These are phyloP conservation scores for Starmerella bombi DNA, from an alignment of 805 yeast genomes.

Conservation along the genomic window DNA sequence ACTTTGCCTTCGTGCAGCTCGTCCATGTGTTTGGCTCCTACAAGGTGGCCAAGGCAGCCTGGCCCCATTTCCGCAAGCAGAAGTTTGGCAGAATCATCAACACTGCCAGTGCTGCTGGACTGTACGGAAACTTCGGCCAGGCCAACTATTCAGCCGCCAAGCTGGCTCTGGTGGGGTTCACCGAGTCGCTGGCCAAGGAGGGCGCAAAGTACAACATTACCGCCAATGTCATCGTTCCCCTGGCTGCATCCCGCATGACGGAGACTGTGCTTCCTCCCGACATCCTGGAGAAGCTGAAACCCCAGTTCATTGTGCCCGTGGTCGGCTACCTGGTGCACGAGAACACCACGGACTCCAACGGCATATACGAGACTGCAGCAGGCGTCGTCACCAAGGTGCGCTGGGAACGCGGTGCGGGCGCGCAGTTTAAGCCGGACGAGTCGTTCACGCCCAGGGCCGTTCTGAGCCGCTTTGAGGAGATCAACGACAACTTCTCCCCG, in stretches of 20 bases:
- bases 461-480: constrained; percentile 48
- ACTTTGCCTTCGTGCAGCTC: constrained; percentile 64
- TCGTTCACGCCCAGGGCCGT: constrained; percentile 77
- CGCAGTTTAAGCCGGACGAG: constrained; percentile 62
- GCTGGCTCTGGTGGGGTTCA: constrained; percentile 75
- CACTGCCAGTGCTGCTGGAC: constrained; percentile 96
- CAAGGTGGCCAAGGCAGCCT: constrained; percentile 73
- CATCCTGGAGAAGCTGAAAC: constrained; percentile 61
- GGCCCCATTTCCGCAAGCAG: constrained; percentile 80
- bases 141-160: constrained; percentile 92
- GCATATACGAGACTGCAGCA: constrained; percentile 85
- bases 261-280: constrained; percentile 80
- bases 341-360: constrained; percentile 47
- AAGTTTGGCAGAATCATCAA: constrained; percentile 77
- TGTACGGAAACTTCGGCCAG: constrained; percentile 95
- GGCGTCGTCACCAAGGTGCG: constrained; percentile 84
- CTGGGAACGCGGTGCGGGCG: constrained; percentile 90
- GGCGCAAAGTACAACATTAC: constrained; percentile 73
- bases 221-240: constrained; percentile 82
- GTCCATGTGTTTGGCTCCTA: constrained; percentile 88
- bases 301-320: constrained; percentile 85
- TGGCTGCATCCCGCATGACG: constrained; percentile 94
- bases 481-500: constrained; percentile 41
- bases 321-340: constrained; percentile 71
- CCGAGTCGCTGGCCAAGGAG: constrained; percentile 91